Conservation (phyloP, 176 grass and related monocot species). For the Raddia distichophylla region DNA sequence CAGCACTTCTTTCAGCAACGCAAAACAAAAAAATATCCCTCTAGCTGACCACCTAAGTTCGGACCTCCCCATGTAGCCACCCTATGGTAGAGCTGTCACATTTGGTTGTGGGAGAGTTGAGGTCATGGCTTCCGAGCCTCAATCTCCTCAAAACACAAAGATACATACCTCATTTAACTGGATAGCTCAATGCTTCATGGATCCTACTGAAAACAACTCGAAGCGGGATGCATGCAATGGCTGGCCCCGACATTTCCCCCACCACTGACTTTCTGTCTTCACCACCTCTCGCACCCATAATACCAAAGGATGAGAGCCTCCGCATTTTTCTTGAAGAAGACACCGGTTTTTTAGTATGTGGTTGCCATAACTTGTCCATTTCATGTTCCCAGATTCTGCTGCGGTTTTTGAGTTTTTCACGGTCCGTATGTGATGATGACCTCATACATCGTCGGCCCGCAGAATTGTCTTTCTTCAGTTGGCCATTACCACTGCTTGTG, state of each 20-base stretch:
- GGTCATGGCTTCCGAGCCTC: not conserved
- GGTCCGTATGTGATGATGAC: not conserved
- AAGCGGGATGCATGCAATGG: constrained; percentile 77
- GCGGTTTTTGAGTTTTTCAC: constrained; percentile 31
- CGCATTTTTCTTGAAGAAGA: constrained; percentile 81
- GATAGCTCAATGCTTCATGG: constrained; percentile 68
- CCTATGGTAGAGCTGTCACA: not conserved
- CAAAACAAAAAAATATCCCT: not conserved
- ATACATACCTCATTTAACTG: constrained; percentile 34
- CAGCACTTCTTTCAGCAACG: not conserved
- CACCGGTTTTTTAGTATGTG: constrained; percentile 48
- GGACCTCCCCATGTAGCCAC: not conserved
- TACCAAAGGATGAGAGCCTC: constrained; percentile 76
- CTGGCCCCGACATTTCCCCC: constrained; percentile 54
- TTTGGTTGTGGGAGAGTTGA: not conserved
- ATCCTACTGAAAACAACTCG: constrained; percentile 98
- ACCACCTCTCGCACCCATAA: constrained; percentile 41
- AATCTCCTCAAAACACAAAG: not conserved
- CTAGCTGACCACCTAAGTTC: not conserved
- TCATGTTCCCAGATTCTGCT: constrained; percentile 33
- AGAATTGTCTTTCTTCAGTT: constrained; percentile 44
- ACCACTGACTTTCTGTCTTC: constrained; percentile 43
- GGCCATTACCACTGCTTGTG: constrained; percentile 32
- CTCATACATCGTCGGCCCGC: not conserved
- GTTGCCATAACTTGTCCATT: constrained; percentile 47